These are phyloP conservation scores for Cucurbita pepo DNA, from an alignment of 306 rosid genomes.

Conservation along the genomic window DNA sequence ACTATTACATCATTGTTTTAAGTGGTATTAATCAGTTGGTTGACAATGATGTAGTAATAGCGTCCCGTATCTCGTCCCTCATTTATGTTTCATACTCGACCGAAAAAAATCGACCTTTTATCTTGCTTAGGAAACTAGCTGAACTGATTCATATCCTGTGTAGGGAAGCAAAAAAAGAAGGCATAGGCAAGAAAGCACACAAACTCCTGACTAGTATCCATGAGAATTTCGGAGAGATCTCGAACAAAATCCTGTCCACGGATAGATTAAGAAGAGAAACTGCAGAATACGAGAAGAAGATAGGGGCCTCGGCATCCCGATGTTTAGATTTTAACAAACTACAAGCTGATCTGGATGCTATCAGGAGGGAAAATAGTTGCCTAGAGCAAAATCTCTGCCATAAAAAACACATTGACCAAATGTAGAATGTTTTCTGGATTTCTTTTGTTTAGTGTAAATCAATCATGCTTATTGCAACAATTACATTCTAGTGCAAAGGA, in stretches of 20 bases:
- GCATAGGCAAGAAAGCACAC: conserved; percentile 50
- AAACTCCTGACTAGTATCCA: conserved; percentile 72
- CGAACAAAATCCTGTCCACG: conserved; percentile 52
- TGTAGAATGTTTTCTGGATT: not conserved
- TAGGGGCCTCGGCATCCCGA: conserved; percentile 32
- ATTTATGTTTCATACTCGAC: not conserved
- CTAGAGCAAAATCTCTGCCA: conserved; percentile 21
- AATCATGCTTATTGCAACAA: not conserved
- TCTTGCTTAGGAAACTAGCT: not conserved
- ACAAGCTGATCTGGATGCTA: conserved; percentile 42
- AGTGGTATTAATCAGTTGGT: not conserved
- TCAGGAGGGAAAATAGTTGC: conserved; percentile 35
- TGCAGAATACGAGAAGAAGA: conserved; percentile 66
- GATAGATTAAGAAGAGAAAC: conserved; percentile 62
- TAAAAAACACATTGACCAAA: not conserved
- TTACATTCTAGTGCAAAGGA: not conserved
- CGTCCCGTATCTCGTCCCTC: not conserved
- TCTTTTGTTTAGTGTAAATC: not conserved
- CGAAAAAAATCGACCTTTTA: not conserved
- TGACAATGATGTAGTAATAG: not conserved
- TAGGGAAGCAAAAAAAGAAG: conserved; percentile 86
- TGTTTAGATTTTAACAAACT: conserved; percentile 34
- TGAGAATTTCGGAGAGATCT: conserved; percentile 54
- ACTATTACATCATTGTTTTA: not conserved
- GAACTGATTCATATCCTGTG: conserved; percentile 3